phyloP scores from a whole-genome alignment of 306 rosid genomes.

The Vigna radiata region DNA sequence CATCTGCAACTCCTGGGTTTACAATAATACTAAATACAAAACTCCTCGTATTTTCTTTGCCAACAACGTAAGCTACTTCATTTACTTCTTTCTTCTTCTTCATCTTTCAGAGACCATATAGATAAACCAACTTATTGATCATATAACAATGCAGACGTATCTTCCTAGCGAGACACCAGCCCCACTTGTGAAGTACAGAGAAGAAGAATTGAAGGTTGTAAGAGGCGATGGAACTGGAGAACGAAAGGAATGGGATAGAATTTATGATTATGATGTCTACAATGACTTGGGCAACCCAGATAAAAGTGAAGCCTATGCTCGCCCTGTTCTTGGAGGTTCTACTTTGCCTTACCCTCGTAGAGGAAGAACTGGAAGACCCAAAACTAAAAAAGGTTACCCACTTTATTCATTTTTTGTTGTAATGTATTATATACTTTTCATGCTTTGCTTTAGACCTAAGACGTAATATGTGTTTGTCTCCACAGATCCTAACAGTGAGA shows the following conservation, averaged over 20 bases:
- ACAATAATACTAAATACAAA: slow-evolving; percentile 53
- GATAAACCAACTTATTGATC: neutral
- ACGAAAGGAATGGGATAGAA: slow-evolving; percentile 68
- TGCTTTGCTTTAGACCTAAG: neutral
- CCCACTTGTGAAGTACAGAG: slow-evolving; percentile 58
- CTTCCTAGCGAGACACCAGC: slow-evolving; percentile 63
- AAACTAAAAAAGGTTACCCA: slow-evolving; percentile 50
- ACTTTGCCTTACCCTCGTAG: slow-evolving; percentile 75
- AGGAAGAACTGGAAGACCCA: slow-evolving; percentile 73
- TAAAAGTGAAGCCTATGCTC: neutral
- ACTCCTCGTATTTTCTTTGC: slow-evolving; percentile 64
- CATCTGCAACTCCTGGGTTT: slow-evolving; percentile 78
- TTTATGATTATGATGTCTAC: slow-evolving; percentile 76
- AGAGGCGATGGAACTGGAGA: slow-evolving; percentile 77
- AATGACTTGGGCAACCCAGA: slow-evolving; percentile 72
- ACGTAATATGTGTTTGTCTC: neutral
- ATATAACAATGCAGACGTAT: slow-evolving; percentile 49
- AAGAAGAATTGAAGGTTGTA: slow-evolving; percentile 62
- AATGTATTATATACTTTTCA: slow-evolving; percentile 43
- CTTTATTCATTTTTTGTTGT: neutral
- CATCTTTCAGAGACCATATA: neutral
- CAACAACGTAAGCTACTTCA: slow-evolving; percentile 53
- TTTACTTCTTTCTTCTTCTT: neutral
- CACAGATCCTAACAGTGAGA: slow-evolving; percentile 62
- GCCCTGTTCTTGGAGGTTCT: slow-evolving; percentile 80